Conservation (phyloP, 257 asterid genomes). For the Eustoma russellianum region DNA sequence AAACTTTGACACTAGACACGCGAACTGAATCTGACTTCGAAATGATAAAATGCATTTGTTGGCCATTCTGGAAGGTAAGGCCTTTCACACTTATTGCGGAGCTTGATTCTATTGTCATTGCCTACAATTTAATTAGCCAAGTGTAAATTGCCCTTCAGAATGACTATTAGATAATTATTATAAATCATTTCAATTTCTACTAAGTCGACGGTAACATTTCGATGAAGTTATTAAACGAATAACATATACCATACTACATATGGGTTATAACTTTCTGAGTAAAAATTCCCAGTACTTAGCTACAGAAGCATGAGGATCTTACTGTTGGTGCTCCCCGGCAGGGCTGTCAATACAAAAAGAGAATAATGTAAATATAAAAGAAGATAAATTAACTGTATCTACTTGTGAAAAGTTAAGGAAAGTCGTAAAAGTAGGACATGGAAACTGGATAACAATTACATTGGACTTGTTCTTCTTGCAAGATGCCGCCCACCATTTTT, state of each 20-base stretch:
- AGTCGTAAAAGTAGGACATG: too few species aligned
- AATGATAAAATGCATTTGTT: slow-evolving; percentile 80
- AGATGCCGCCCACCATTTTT: slow-evolving; percentile 97
- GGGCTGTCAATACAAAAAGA: slow-evolving; percentile 37
- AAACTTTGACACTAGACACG: slow-evolving; percentile 49
- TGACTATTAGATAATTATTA: too few species aligned
- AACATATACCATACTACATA: background rate
- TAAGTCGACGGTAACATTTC: background rate
- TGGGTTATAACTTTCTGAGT: too few species aligned
- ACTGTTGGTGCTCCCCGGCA: slow-evolving; percentile 92
- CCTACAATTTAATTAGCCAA: slow-evolving; percentile 34
- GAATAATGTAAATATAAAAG: background rate
- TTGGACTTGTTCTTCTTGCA: slow-evolving; percentile 89
- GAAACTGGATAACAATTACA: slow-evolving; percentile 35
- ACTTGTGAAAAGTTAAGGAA: background rate
- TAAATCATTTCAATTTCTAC: too few species aligned
- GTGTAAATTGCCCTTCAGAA: too few species aligned
- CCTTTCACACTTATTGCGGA: slow-evolving; percentile 65
- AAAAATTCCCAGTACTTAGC: background rate
- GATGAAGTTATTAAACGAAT: slow-evolving; percentile 5
- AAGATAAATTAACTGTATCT: background rate
- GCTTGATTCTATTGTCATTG: slow-evolving; percentile 75
- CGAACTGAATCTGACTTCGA: slow-evolving; percentile 57
- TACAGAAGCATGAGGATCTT: slow-evolving; percentile 17
- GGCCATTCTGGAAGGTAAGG: slow-evolving; percentile 74